A percentile compares a stretch with the other conserved stretches of the same genome.
Conservation (phyloP, 129 eudicot genomes). For the Dittrichia graveolens region DNA sequence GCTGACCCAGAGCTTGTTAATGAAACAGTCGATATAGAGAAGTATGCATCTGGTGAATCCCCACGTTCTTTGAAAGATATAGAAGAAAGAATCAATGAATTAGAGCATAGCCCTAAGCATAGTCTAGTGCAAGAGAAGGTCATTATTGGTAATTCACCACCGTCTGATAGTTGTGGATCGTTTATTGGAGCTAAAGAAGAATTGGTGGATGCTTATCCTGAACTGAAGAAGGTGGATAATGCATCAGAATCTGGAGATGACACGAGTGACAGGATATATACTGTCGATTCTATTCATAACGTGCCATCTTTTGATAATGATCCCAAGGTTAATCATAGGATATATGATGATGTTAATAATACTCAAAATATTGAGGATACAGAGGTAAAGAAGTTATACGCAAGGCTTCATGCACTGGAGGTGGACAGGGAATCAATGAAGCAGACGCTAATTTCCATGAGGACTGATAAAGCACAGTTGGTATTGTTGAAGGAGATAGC, state of each 20-base stretch:
- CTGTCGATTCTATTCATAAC: constrained; percentile 75
- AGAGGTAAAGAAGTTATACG: constrained; percentile 73
- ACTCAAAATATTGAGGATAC: constrained; percentile 53
- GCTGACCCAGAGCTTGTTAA: constrained; percentile 47
- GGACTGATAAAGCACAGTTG: constrained; percentile 94
- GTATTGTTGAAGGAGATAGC: constrained; percentile 83
- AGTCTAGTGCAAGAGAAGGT: constrained; percentile 68
- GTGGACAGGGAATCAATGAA: constrained; percentile 97
- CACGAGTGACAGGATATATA: constrained; percentile 72
- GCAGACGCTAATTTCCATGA: constrained; percentile 83
- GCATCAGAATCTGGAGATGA: constrained; percentile 77
- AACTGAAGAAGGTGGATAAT: constrained; percentile 58
- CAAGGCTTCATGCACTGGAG: constrained; percentile 93
- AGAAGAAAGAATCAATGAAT: constrained; percentile 72
- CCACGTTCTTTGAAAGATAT: constrained; percentile 65
- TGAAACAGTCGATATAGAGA: constrained; percentile 63
- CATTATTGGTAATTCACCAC: constrained; percentile 63
- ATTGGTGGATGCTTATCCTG: constrained; percentile 1
- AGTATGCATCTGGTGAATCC: constrained; percentile 72
- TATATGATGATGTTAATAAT: constrained; percentile 46
- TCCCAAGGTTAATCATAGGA: constrained; percentile 46
- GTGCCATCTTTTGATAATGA: constrained; percentile 44
- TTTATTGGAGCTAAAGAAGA: constrained; percentile 40
- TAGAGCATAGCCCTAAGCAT: constrained; percentile 62
- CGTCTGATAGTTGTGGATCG: constrained; percentile 56